Evolutionary conservation across 2,329 filamentous ascomycete species (phyloP), one percentile per base, ranked within the genome.

Genomic region (Trichoderma cornu-damae): DNA sequence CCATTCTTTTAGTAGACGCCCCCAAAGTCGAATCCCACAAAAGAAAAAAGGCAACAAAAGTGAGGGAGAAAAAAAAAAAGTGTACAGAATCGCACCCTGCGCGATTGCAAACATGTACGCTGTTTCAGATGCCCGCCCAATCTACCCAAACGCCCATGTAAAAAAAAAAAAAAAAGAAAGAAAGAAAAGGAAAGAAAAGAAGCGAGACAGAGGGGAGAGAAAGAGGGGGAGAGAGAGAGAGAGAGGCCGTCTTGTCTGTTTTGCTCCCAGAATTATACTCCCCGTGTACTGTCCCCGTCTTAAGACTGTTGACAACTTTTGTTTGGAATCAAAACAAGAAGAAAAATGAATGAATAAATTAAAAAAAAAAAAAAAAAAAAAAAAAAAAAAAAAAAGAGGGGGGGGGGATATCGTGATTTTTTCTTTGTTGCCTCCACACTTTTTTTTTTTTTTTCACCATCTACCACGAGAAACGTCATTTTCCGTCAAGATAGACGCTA

Each of bases 401-500:
- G n/a, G n/a, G n/a, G n/a, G n/a, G 3, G 16, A 47, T 37, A 11
- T 49, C 16, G 35, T 49, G 9, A n/a, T 22, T 5, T 24, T 50
- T 18, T 38, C 20, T 35, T n/a, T n/a, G n/a, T n/a, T n/a, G n/a
- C n/a, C n/a, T n/a, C 6, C 8, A 3, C 18, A 5, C n/a, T 22
- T 48, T n/a, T 24, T 24, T 26, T 37, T 26, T 8, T 12, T 22
- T 16, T 5, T 38, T 59, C 9, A 52, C 51, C 53, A 47, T 28
- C 30, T 26, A n/a, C 30, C 46, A 22, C 22, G 26, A 3, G 26
- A 22, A 22, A 43, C 46, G 7, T 56, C 58, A 22, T 59, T 47
- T 26, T n/a, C 16, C 6, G 46, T 22, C 22, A 86, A 72, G 57
- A 86, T 82, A 32, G 83, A 81, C 42, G 82, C 83, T 63, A 86